Conservation (phyloP, 768 basidiomycete species). For the Tremella mesenterica region DNA sequence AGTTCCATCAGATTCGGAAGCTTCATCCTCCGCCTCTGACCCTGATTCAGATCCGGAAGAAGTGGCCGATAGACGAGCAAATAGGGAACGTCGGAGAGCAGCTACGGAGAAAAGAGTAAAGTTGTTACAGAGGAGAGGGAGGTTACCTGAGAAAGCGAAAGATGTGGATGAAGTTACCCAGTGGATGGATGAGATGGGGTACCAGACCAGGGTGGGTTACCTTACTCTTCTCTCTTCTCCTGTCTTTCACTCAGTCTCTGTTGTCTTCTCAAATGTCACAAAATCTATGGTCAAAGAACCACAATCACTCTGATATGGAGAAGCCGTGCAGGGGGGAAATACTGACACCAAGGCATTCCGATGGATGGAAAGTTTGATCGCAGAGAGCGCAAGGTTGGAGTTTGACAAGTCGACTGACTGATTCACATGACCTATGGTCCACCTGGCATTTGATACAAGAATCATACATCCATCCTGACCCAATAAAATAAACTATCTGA, state of each 20-base stretch:
- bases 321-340: too few relatives aligned
- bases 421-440: too few relatives aligned
- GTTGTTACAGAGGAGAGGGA: conserved; percentile 1
- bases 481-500: too few relatives aligned
- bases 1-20: conserved; percentile 40
- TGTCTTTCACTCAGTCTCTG: too few relatives aligned
- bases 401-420: too few relatives aligned
- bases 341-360: conserved; percentile 19
- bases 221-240: too few relatives aligned
- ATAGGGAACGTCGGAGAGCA: background rate
- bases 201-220: too few relatives aligned
- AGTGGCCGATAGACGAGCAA: conserved; percentile 1
- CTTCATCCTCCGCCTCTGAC: conserved; percentile 5
- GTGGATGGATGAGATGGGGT: conserved; percentile 36
- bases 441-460: too few relatives aligned
- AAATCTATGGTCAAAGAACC: too few relatives aligned
- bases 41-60: conserved; percentile 15
- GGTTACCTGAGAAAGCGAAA: conserved; percentile 11
- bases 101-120: conserved; percentile 12
- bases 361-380: conserved; percentile 21
- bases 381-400: conserved; percentile 19
- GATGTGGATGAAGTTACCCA: conserved; percentile 34
- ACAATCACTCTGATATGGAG: too few relatives aligned
- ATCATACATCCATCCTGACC: too few relatives aligned
- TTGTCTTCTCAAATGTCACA: too few relatives aligned